phyloP scores from a whole-genome alignment of 2,329 filamentous ascomycete genomes.

The Monosporascus ibericus region DNA sequence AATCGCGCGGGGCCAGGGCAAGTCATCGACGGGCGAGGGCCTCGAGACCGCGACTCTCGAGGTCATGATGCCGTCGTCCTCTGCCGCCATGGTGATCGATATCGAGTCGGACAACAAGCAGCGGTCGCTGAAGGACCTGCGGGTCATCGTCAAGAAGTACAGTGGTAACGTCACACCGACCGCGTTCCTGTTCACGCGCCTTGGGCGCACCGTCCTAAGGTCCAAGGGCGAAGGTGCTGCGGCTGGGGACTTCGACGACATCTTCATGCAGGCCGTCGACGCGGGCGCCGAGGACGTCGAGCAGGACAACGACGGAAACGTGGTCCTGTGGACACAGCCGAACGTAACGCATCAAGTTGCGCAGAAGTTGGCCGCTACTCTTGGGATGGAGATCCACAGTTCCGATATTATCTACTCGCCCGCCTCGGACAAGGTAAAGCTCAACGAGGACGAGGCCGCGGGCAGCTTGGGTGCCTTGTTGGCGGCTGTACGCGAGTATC shows the following conservation, averaged over 20 bases:
- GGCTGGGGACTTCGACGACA: constrained; percentile 52
- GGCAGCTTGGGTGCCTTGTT: constrained; percentile 55
- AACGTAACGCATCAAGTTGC: constrained; percentile 58
- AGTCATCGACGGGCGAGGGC: constrained; percentile 64
- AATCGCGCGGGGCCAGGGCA: constrained; percentile 82
- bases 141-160: constrained; percentile 61
- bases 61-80: constrained; percentile 68
- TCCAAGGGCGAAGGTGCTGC: constrained; percentile 35
- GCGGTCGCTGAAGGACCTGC: constrained; percentile 67
- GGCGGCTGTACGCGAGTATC: constrained; percentile 56
- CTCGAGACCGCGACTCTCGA: constrained; percentile 78
- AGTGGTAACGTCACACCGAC: constrained; percentile 68
- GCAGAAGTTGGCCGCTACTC: constrained; percentile 54
- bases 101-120: constrained; percentile 77
- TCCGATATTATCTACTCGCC: constrained; percentile 81
- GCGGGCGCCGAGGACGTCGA: constrained; percentile 73
- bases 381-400: constrained; percentile 62
- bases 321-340: constrained; percentile 67
- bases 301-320: constrained; percentile 58
- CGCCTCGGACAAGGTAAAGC: constrained; percentile 65
- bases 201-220: constrained; percentile 68
- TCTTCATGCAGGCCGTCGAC: constrained; percentile 77
- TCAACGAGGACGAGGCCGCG: constrained; percentile 52
- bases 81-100: constrained; percentile 76
- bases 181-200: constrained; percentile 78